Conservation (phyloP, 2,329 filamentous ascomycete species). For the Bisporella sp. region DNA sequence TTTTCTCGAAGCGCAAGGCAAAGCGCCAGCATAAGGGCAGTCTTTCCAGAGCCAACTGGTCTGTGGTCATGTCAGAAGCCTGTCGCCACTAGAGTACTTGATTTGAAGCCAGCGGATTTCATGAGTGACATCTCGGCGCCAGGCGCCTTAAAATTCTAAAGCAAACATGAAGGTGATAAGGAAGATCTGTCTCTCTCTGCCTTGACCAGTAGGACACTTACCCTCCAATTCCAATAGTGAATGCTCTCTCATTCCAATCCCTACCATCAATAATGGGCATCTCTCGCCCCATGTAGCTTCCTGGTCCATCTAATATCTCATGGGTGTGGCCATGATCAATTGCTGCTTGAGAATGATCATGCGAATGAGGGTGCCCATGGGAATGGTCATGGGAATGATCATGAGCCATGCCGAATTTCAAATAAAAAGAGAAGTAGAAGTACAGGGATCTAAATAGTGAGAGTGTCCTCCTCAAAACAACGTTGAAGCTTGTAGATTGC, state of each 20-base stretch:
- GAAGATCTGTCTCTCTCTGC: neutral
- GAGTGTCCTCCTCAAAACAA: no score
- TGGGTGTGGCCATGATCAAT: conserved; percentile 88
- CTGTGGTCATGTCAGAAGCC: conserved; percentile 36
- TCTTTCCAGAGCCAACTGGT: conserved; percentile 95
- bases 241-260: conserved; percentile 82
- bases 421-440: no score
- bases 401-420: no score
- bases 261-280: conserved; percentile 89
- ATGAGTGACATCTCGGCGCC: conserved; percentile 7
- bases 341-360: conserved; percentile 38
- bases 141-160: conserved; percentile 4
- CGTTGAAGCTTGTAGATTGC: no score
- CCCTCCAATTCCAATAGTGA: conserved; percentile 98
- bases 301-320: conserved; percentile 90
- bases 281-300: conserved; percentile 82
- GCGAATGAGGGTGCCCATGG: conserved; percentile 16
- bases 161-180: neutral
- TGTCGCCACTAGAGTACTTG: conserved; percentile 1
- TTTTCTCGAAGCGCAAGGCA: conserved; percentile 74
- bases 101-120: neutral
- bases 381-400: neutral
- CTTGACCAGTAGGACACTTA: conserved; percentile 32
- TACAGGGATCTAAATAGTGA: no score
- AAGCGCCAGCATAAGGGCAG: conserved; percentile 90